Evolutionary conservation across 2,329 filamentous ascomycete species (phyloP).

Genomic region (Cryphonectria radicalis): DNA sequence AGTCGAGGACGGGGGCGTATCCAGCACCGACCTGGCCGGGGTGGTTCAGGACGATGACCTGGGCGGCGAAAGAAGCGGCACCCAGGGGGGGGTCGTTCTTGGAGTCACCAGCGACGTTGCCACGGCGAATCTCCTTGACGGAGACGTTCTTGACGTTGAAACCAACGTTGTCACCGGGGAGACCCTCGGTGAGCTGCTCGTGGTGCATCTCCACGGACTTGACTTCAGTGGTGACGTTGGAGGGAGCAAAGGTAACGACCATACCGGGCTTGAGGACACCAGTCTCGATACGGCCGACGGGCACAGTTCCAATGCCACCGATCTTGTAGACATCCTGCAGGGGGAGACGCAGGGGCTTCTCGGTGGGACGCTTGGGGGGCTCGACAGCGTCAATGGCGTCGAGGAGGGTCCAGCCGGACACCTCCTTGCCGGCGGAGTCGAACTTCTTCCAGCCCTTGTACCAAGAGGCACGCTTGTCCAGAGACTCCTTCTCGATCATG

Average conservation of each 20-base stretch:
- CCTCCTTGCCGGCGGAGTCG: slow-evolving; percentile 87
- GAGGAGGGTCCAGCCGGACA: slow-evolving; percentile 94
- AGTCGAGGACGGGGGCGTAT: slow-evolving; percentile 98
- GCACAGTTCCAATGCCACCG: slow-evolving; percentile 99
- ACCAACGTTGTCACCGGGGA: slow-evolving; percentile 99
- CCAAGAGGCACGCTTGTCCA: slow-evolving; percentile 78
- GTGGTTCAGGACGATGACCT: slow-evolving; percentile 99
- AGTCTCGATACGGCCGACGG: slow-evolving; percentile 99
- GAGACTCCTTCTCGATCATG: slow-evolving; percentile 89
- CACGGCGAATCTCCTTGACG: slow-evolving; percentile 99
- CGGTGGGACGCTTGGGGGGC: slow-evolving; percentile 86
- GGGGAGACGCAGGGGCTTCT: slow-evolving; percentile 99
- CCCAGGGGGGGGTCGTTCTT: slow-evolving; percentile 97
- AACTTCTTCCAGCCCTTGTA: slow-evolving; percentile 99
- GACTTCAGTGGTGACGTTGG: slow-evolving; percentile 99
- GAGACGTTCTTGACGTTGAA: slow-evolving; percentile 99
- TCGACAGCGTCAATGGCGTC: slow-evolving; percentile 99
- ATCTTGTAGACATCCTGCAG: slow-evolving; percentile 99
- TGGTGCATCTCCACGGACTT: slow-evolving; percentile 99
- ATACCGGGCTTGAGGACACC: slow-evolving; percentile 89
- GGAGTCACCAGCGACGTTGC: slow-evolving; percentile 99
- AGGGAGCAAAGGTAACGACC: slow-evolving; percentile 98
- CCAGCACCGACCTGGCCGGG: slow-evolving; percentile 98
- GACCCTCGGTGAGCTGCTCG: slow-evolving; percentile 95
- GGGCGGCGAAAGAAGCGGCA: slow-evolving; percentile 94